Conservation (phyloP, 2,329 filamentous ascomycete genomes). For the Cladosporium cucumerinum region DNA sequence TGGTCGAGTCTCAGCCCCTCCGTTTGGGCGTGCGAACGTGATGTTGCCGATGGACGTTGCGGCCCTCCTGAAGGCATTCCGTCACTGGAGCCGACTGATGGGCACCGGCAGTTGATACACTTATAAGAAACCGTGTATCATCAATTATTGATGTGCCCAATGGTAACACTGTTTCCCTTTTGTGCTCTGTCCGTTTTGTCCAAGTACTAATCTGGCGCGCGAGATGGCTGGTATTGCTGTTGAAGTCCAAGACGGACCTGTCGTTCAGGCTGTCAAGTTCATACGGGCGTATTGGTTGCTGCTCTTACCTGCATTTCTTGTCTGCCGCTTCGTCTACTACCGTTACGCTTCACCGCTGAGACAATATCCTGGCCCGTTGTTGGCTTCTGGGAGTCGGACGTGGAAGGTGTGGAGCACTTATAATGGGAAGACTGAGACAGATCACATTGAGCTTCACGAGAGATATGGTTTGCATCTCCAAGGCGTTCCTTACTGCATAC, state of each 20-base stretch:
- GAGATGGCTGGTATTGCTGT: constrained; percentile 20
- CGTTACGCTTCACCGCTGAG: constrained; percentile 29
- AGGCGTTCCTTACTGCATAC: not conserved
- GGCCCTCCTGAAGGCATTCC: not conserved
- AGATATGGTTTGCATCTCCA: constrained; percentile 59
- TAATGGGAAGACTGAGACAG: constrained; percentile 33
- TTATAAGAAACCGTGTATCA: not conserved
- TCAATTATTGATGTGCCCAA: not conserved
- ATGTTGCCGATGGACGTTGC: not conserved
- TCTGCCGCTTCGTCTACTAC: constrained; percentile 32
- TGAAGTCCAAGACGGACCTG: constrained; percentile 17
- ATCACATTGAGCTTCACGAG: constrained; percentile 64
- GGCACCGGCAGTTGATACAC: not conserved
- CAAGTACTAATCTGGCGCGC: not conserved
- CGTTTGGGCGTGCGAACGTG: not conserved
- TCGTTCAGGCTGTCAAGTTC: constrained; percentile 20
- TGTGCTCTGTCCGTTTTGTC: not conserved
- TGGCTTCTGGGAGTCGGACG: constrained; percentile 30
- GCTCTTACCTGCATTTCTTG: constrained; percentile 23
- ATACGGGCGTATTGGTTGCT: constrained; percentile 24
- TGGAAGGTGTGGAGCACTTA: constrained; percentile 27
- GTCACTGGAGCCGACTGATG: not conserved
- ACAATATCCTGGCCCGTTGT: constrained; percentile 29
- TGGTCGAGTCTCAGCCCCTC: not conserved
- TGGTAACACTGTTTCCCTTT: not conserved